Evolutionary conservation across 257 asterid species (phyloP).

Genomic region (Perilla frutescens): DNA sequence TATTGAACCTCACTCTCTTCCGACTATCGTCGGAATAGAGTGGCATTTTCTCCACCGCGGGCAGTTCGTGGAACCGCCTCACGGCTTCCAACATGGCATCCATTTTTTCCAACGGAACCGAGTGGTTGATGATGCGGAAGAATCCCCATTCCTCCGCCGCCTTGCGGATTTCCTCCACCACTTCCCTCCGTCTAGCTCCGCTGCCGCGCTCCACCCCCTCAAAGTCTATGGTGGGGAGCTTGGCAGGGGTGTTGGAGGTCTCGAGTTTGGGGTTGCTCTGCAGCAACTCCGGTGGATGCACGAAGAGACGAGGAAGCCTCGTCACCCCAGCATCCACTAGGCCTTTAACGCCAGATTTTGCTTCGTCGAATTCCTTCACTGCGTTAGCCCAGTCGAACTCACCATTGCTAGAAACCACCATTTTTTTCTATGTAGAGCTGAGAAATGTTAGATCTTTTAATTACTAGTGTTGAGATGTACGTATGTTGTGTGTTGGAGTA

Average conservation of each 20-base stretch:
- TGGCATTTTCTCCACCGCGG: constrained; percentile 22
- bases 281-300: constrained; percentile 31
- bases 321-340: constrained; percentile 42
- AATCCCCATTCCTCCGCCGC: constrained; percentile 48
- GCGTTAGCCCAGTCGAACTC: constrained; percentile 40
- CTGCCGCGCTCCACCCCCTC: constrained; percentile 14
- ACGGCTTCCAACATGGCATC: constrained; percentile 41
- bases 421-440: background rate
- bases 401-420: constrained; percentile 7
- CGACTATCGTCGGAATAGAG: constrained; percentile 32
- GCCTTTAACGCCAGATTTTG: constrained; percentile 51
- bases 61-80: constrained; percentile 45
- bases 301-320: constrained; percentile 40
- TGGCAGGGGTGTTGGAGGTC: background rate
- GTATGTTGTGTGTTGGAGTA: background rate
- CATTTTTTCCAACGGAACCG: constrained; percentile 37
- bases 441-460: background rate
- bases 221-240: constrained; percentile 45
- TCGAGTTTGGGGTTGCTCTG: background rate
- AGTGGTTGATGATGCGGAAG: constrained; percentile 43
- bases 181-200: constrained; percentile 4
- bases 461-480: background rate
- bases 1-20: constrained; percentile 32
- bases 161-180: constrained; percentile 38
- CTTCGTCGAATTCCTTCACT: constrained; percentile 36